phyloP scores from a whole-genome alignment of 495 filamentous ascomycete species.

The Penicillium egyptiacum region DNA sequence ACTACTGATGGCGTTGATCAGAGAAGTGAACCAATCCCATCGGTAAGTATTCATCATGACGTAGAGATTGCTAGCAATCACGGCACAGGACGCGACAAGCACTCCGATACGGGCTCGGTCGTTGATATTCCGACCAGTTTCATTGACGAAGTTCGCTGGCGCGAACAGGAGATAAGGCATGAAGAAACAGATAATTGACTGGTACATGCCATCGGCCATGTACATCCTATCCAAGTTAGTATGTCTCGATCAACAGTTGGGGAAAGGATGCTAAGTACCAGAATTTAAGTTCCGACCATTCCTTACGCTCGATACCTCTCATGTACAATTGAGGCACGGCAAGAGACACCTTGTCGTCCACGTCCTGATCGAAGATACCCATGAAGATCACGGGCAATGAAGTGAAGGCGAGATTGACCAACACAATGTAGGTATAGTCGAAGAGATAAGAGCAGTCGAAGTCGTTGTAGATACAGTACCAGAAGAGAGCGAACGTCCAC shows the following conservation, averaged over 20 bases:
- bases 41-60: conserved; percentile 93
- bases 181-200: conserved; percentile 90
- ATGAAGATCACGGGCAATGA: conserved; percentile 94
- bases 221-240: conserved; percentile 65
- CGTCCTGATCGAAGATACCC: conserved; percentile 97
- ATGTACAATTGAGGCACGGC: conserved; percentile 95
- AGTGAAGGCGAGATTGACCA: conserved; percentile 97
- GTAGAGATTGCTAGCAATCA: conserved; percentile 85
- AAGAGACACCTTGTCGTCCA: conserved; percentile 88
- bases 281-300: conserved; percentile 97
- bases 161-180: conserved; percentile 80
- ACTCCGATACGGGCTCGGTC: conserved; percentile 81
- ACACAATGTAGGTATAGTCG: conserved; percentile 94
- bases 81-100: conserved; percentile 74
- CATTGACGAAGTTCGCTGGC: conserved; percentile 63
- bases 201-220: conserved; percentile 93
- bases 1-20: conserved; percentile 78
- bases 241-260: not conserved
- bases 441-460: conserved; percentile 96
- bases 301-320: conserved; percentile 90
- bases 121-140: conserved; percentile 66
- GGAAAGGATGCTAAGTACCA: conserved; percentile 57
- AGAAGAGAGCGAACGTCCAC: conserved; percentile 97
- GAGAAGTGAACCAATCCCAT: conserved; percentile 93
- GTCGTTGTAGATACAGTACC: conserved; percentile 94